Percentiles rank a stretch among this genome's conserved stretches.
Conservation (phyloP, 768 basidiomycete genomes). For the Pleurotus djamor region DNA sequence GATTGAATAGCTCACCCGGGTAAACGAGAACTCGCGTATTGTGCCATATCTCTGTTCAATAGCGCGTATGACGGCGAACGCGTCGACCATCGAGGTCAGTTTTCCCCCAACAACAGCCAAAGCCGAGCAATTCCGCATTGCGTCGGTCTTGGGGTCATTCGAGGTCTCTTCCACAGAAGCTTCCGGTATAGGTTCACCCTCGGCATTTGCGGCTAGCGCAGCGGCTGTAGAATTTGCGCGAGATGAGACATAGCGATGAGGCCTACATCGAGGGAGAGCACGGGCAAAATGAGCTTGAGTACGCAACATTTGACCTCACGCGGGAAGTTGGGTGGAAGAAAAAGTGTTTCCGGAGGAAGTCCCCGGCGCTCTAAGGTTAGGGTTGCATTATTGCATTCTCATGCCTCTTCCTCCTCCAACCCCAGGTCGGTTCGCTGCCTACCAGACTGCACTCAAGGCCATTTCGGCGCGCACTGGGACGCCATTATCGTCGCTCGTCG, state of each 20-base stretch:
- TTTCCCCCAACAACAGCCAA: slow-evolving; percentile 37
- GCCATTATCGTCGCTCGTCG: slow-evolving; percentile 69
- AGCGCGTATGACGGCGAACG: slow-evolving; percentile 47
- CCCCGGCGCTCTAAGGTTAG: slow-evolving; percentile 8
- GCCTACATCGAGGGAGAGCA: neutral
- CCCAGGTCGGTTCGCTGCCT: slow-evolving; percentile 38
- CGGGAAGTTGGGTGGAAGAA: neutral
- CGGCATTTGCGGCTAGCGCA: neutral
- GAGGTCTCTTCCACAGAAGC: neutral
- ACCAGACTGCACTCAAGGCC: slow-evolving; percentile 51
- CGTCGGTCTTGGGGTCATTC: slow-evolving; percentile 1
- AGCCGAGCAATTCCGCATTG: slow-evolving; percentile 23
- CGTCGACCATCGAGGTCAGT: slow-evolving; percentile 46
- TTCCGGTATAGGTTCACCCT: neutral
- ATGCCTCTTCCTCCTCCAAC: slow-evolving; percentile 3
- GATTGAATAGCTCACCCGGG: slow-evolving; percentile 30
- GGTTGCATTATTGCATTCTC: neutral
- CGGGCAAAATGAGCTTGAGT: neutral
- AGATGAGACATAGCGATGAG: neutral
- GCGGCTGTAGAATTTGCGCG: neutral
- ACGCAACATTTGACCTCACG: slow-evolving; percentile 3
- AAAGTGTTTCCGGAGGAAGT: neutral
- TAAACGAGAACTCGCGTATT: slow-evolving; percentile 38
- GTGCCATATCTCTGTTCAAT: slow-evolving; percentile 55
- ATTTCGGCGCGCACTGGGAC: slow-evolving; percentile 71